Evolutionary conservation across 345 rosid species (phyloP).

Genomic region (Salix udensis): DNA sequence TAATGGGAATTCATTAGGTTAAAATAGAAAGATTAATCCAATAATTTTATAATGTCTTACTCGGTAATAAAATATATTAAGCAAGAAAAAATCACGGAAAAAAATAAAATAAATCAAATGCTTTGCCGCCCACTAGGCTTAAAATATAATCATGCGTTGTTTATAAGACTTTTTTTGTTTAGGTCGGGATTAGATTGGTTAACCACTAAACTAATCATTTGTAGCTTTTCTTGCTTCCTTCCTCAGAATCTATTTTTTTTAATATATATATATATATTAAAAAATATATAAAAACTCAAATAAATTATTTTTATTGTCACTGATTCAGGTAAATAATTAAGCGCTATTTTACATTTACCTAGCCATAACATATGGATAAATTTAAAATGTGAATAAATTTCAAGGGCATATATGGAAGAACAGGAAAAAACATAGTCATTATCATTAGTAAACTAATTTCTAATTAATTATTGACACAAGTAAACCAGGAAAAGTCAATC

Average conservation of each 20-base stretch:
- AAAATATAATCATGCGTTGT: background rate
- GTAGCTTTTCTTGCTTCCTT: conserved; percentile 9
- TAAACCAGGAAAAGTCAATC: background rate
- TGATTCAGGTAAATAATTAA: no score
- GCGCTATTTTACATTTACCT: no score
- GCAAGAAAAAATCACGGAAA: no score
- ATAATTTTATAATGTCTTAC: background rate
- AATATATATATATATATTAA: no score
- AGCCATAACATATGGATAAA: no score
- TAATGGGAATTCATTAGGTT: background rate
- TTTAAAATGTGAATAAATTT: background rate
- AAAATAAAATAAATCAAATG: background rate
- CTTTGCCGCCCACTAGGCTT: background rate
- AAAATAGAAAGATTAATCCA: background rate
- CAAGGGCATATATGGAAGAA: background rate
- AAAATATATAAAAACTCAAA: no score
- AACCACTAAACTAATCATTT: conserved; percentile 33
- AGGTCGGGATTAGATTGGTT: conserved; percentile 30
- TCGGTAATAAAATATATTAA: background rate
- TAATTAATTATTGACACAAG: background rate
- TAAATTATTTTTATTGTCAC: no score
- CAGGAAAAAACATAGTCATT: background rate
- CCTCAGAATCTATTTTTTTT: background rate
- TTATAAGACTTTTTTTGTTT: conserved; percentile 1
- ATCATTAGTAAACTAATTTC: background rate